Evolutionary conservation across 805 yeast species (phyloP).

Genomic region (Pichia pseudocactophila): DNA sequence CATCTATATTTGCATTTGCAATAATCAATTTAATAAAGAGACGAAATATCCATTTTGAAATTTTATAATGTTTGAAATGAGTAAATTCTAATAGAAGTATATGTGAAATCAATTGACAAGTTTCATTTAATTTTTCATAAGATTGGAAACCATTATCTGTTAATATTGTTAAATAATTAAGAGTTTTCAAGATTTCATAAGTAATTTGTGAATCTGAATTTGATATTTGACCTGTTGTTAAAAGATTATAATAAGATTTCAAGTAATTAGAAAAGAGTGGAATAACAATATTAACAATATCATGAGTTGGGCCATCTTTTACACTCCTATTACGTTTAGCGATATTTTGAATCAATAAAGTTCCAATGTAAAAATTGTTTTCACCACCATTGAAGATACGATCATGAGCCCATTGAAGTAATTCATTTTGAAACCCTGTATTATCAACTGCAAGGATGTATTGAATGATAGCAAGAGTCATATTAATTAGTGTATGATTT

Average conservation of each 20-base stretch:
- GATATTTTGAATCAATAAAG: conserved; percentile 62
- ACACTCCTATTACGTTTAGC: conserved; percentile 66
- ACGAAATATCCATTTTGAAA: conserved; percentile 8
- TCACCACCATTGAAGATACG: conserved; percentile 37
- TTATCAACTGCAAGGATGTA: conserved; percentile 39
- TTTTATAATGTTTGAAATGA: neutral
- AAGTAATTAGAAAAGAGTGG: conserved; percentile 33
- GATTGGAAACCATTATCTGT: conserved; percentile 23
- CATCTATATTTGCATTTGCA: neutral
- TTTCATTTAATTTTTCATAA: conserved; percentile 2
- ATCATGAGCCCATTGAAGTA: conserved; percentile 37
- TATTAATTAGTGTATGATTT: conserved; percentile 1
- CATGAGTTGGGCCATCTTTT: conserved; percentile 42
- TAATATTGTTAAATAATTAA: conserved; percentile 46
- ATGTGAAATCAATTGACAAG: neutral
- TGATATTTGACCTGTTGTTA: neutral
- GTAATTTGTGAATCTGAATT: neutral
- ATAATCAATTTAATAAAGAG: conserved; percentile 6
- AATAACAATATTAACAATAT: conserved; percentile 46
- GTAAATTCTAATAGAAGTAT: neutral
- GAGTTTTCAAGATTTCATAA: conserved; percentile 62
- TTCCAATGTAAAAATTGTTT: conserved; percentile 50
- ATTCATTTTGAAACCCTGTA: conserved; percentile 40
- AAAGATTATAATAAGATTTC: neutral
- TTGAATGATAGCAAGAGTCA: conserved; percentile 41